phyloP scores from a whole-genome alignment of 306 rosid species.

The Ochetophila trinervis region DNA sequence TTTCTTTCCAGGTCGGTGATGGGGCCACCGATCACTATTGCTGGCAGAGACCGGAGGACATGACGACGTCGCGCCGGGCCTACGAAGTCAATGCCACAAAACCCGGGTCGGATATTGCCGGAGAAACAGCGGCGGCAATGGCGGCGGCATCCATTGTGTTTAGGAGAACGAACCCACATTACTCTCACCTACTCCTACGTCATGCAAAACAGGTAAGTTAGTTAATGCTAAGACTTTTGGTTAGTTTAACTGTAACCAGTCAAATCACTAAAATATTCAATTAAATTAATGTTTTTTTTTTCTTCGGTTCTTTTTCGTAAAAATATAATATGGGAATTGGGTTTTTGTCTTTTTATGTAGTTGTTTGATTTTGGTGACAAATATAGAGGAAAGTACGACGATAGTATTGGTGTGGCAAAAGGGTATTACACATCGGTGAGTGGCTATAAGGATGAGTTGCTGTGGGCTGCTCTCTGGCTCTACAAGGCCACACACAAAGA shows the following conservation, averaged over 20 bases:
- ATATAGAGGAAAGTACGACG: slow-evolving; percentile 70
- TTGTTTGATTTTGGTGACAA: slow-evolving; percentile 81
- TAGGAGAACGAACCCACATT: slow-evolving; percentile 68
- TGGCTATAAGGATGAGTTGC: slow-evolving; percentile 84
- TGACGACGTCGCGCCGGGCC: slow-evolving; percentile 76
- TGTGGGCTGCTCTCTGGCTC: slow-evolving; percentile 85
- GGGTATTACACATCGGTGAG: slow-evolving; percentile 69
- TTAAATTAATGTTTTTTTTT: neutral
- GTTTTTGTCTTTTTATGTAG: slow-evolving; percentile 32
- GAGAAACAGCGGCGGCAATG: slow-evolving; percentile 74
- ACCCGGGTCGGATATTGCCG: slow-evolving; percentile 76
- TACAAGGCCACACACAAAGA: slow-evolving; percentile 59
- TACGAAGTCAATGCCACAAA: slow-evolving; percentile 51
- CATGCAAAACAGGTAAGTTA: slow-evolving; percentile 71
- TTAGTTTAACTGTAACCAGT: neutral
- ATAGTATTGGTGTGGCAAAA: slow-evolving; percentile 56
- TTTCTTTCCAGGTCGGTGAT: slow-evolving; percentile 65
- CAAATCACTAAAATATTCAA: neutral
- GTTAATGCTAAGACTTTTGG: slow-evolving; percentile 10
- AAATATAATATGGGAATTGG: neutral
- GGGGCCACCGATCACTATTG: slow-evolving; percentile 85
- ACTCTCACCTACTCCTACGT: slow-evolving; percentile 63
- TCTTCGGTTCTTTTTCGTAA: neutral
- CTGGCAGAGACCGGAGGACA: slow-evolving; percentile 93
- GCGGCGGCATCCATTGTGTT: slow-evolving; percentile 74